Evolutionary conservation across 2,329 filamentous ascomycete genomes (phyloP).

Genomic region (Rugonectria rugulosa): DNA sequence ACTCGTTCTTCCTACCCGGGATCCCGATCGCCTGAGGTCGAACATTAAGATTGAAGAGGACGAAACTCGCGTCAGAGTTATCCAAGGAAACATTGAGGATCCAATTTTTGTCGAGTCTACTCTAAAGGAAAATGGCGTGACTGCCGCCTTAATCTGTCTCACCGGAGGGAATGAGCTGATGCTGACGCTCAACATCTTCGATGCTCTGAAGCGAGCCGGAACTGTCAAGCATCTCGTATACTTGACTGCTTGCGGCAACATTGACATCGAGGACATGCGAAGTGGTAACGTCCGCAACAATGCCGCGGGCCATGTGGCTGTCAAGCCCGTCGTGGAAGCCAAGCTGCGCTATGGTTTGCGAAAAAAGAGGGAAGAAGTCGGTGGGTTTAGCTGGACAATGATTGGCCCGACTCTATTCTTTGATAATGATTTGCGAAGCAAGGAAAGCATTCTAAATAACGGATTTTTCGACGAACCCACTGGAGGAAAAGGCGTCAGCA

Average conservation of each 20-base stretch:
- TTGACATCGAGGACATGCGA: conserved; percentile 16
- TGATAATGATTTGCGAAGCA: conserved; percentile 22
- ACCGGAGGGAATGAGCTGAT: conserved; percentile 24
- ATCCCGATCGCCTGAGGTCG: conserved; percentile 10
- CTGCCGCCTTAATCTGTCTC: conserved; percentile 18
- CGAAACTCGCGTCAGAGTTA: conserved; percentile 11
- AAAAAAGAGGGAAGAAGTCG: not conserved
- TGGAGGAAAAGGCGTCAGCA: conserved; percentile 21
- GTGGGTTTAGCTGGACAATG: conserved; percentile 26
- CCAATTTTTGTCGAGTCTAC: conserved; percentile 10
- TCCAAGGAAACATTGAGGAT: conserved; percentile 22
- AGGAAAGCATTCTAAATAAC: conserved; percentile 13
- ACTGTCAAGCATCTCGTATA: conserved; percentile 25
- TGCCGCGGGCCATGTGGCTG: conserved; percentile 18
- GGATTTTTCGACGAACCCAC: conserved; percentile 23
- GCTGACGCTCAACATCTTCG: conserved; percentile 25
- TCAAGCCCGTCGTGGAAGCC: conserved; percentile 23
- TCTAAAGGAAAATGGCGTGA: conserved; percentile 5
- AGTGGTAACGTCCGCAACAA: conserved; percentile 8
- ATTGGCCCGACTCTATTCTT: conserved; percentile 24
- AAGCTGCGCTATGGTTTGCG: conserved; percentile 22
- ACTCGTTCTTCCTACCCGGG: conserved; percentile 17
- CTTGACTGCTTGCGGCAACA: conserved; percentile 14
- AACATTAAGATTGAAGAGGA: not conserved
- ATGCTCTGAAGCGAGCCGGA: conserved; percentile 7